phyloP scores from a whole-genome alignment of 805 yeast species.

The Priceomyces melissophilus region DNA sequence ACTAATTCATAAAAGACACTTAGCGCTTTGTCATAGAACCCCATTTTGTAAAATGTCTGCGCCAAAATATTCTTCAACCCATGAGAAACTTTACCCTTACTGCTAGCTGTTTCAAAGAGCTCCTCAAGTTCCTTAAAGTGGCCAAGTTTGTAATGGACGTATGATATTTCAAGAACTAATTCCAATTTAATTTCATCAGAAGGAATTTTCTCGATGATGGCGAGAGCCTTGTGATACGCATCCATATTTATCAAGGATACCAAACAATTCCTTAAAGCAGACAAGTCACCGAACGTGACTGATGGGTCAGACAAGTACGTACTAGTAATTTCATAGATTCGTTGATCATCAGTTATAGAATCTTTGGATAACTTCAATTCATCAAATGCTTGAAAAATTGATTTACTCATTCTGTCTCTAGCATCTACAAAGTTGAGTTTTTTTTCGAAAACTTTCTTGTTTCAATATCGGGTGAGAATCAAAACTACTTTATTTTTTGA shows the following conservation, averaged over 20 bases:
- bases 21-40: constrained; percentile 41
- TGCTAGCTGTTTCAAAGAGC: constrained; percentile 12
- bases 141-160: constrained; percentile 58
- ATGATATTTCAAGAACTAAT: constrained; percentile 51
- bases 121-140: constrained; percentile 26
- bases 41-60: constrained; percentile 51
- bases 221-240: constrained; percentile 47
- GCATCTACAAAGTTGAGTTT: too few relatives aligned
- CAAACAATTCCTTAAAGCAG: constrained; percentile 42
- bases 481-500: too few relatives aligned
- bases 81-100: constrained; percentile 12
- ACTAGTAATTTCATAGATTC: constrained; percentile 36
- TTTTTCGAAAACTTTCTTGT: too few relatives aligned
- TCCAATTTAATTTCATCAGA: constrained; percentile 29
- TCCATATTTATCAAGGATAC: constrained; percentile 62
- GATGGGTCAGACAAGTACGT: constrained; percentile 39
- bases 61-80: constrained; percentile 51
- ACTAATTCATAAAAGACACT: constrained; percentile 43
- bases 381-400: constrained; percentile 41
- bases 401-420: constrained; percentile 11
- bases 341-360: constrained; percentile 28
- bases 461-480: too few relatives aligned
- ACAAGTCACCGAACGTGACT: constrained; percentile 27
- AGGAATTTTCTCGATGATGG: constrained; percentile 38
- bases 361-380: constrained; percentile 27